These are phyloP conservation scores for Udeniomyces megalosporus DNA, from an alignment of 768 basidiomycete genomes.

Conservation along the genomic window DNA sequence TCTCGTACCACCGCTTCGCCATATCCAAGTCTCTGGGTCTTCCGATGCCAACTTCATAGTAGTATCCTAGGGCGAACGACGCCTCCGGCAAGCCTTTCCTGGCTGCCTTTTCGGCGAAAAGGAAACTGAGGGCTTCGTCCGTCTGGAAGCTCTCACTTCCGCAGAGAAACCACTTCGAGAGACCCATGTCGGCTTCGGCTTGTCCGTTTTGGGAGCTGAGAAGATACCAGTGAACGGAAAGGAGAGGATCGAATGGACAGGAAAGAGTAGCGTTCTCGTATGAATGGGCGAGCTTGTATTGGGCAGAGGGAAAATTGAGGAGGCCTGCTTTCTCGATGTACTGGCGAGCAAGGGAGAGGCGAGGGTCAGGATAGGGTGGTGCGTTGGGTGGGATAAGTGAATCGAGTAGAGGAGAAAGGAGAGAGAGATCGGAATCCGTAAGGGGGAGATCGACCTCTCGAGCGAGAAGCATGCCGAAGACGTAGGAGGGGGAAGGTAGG, in stretches of 20 bases:
- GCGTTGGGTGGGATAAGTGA: conserved; percentile 44
- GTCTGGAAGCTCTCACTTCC: conserved; percentile 59
- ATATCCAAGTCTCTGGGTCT: conserved; percentile 36
- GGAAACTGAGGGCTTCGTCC: conserved; percentile 67
- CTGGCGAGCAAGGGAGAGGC: conserved; percentile 48
- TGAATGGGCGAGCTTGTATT: conserved; percentile 81
- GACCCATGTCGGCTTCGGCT: conserved; percentile 87
- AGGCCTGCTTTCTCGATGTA: conserved; percentile 73
- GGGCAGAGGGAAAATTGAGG: conserved; percentile 60
- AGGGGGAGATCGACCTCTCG: conserved; percentile 48
- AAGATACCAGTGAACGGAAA: conserved; percentile 77
- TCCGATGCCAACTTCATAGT: conserved; percentile 81
- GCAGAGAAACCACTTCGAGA: conserved; percentile 93
- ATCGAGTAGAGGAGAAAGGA: background rate
- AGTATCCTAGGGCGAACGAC: conserved; percentile 93
- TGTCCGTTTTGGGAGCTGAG: conserved; percentile 53
- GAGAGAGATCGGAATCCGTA: background rate
- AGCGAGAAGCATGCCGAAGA: conserved; percentile 71
- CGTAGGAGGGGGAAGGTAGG: conserved; percentile 60
- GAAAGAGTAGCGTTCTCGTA: conserved; percentile 81
- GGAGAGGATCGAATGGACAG: conserved; percentile 69
- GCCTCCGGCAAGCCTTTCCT: conserved; percentile 57
- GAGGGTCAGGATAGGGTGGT: conserved; percentile 32
- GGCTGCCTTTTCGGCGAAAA: conserved; percentile 67
- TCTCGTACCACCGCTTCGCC: conserved; percentile 63